phyloP scores from a whole-genome alignment of 2,329 filamentous ascomycete species.

The Stagonosporopsis vannaccii region DNA sequence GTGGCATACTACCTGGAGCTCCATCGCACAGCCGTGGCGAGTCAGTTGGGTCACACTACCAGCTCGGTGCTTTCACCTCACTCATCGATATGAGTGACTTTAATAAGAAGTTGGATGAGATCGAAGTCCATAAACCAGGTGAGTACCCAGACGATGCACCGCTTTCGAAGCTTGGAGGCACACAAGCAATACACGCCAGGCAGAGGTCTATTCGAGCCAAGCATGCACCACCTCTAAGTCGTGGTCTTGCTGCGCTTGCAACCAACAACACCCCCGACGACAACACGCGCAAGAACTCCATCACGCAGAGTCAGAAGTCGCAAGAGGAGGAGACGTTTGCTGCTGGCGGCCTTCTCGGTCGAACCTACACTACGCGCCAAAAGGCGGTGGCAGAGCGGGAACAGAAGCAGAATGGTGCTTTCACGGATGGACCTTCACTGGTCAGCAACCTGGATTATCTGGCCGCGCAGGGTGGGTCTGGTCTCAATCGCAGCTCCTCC shows the following conservation, averaged over 20 bases:
- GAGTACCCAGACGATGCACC: conserved; percentile 38
- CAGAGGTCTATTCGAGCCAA: conserved; percentile 50
- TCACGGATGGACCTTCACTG: conserved; percentile 65
- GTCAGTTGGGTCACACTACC: conserved; percentile 62
- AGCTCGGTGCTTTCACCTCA: conserved; percentile 72
- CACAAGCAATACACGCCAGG: conserved; percentile 42
- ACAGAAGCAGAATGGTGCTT: conserved; percentile 51
- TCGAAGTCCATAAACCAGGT: conserved; percentile 32
- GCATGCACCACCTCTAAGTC: conserved; percentile 45
- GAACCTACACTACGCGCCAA: conserved; percentile 58
- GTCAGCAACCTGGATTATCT: conserved; percentile 55
- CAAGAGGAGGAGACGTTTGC: conserved; percentile 54
- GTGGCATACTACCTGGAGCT: conserved; percentile 16
- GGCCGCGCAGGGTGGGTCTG: conserved; percentile 33
- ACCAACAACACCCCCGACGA: conserved; percentile 27
- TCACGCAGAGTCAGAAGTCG: conserved; percentile 31
- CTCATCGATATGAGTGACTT: conserved; percentile 69
- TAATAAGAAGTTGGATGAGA: conserved; percentile 52
- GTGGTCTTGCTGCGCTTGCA: conserved; percentile 24
- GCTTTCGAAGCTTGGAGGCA: conserved; percentile 32
- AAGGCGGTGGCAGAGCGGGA: conserved; percentile 50
- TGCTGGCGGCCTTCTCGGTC: conserved; percentile 57
- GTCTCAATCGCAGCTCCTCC: conserved; percentile 41
- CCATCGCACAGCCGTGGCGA: conserved; percentile 39
- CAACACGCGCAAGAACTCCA: conserved; percentile 28